phyloP scores from a whole-genome alignment of 2,329 filamentous ascomycete genomes.

The Passalora sequoiae region DNA sequence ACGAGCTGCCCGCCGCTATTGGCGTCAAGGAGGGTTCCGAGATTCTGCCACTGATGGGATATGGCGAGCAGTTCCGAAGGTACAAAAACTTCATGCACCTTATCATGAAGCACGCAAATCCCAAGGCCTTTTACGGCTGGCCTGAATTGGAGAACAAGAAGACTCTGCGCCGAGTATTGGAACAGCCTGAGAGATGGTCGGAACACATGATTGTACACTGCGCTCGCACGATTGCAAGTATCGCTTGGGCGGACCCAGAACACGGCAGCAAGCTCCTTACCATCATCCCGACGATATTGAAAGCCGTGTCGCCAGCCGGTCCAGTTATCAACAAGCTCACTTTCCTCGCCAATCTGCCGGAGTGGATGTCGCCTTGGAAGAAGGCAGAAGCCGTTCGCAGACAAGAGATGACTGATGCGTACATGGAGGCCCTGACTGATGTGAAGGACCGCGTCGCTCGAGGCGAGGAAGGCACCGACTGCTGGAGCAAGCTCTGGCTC shows the following conservation, averaged over 20 bases:
- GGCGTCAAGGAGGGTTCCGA: conserved; percentile 31
- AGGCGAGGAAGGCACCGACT: conserved; percentile 22
- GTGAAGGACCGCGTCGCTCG: conserved; percentile 25
- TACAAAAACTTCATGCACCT: conserved; percentile 36
- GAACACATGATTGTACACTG: conserved; percentile 33
- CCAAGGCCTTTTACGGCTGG: conserved; percentile 31
- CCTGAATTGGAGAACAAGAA: conserved; percentile 33
- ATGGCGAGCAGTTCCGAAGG: conserved; percentile 28
- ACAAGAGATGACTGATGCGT: conserved; percentile 31
- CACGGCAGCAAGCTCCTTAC: conserved; percentile 33
- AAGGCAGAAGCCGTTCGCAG: conserved; percentile 27
- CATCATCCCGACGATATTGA: conserved; percentile 32
- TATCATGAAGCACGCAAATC: conserved; percentile 31
- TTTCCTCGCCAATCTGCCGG: conserved; percentile 31
- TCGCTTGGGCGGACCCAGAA: conserved; percentile 33
- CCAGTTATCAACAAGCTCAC: conserved; percentile 34
- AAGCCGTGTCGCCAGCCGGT: conserved; percentile 32
- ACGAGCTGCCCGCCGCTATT: conserved; percentile 32
- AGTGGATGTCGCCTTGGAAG: conserved; percentile 31
- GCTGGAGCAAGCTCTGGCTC: conserved; percentile 33
- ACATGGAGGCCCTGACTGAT: conserved; percentile 31
- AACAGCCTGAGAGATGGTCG: conserved; percentile 31
- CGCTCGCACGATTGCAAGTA: conserved; percentile 31
- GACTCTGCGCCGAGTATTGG: conserved; percentile 31
- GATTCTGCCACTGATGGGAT: conserved; percentile 33